phyloP scores from a whole-genome alignment of 2,329 filamentous ascomycete genomes.

The Colletotrichum magnum region DNA sequence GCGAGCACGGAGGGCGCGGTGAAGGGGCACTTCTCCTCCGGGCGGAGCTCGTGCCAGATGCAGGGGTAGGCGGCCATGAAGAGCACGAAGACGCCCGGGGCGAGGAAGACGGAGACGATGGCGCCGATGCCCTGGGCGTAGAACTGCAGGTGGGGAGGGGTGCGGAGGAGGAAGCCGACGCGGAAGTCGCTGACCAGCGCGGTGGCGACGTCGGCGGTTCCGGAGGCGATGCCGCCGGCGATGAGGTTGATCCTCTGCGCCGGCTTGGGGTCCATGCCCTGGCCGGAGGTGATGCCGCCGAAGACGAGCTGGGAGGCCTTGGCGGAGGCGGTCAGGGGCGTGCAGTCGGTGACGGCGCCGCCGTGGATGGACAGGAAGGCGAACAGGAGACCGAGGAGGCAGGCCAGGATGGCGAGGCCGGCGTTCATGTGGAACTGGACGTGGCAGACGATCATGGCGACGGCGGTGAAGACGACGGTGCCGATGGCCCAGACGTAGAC shows the following conservation, averaged over 20 bases:
- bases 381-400: slow-evolving; percentile 70
- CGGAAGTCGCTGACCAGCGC: slow-evolving; percentile 75
- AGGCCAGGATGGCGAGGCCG: slow-evolving; percentile 68
- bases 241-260: slow-evolving; percentile 77
- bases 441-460: slow-evolving; percentile 64
- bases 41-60: slow-evolving; percentile 63
- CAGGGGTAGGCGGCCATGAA: slow-evolving; percentile 79
- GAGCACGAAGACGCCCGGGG: slow-evolving; percentile 76
- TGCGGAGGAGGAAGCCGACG: slow-evolving; percentile 76
- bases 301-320: slow-evolving; percentile 80
- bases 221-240: slow-evolving; percentile 70
- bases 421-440: slow-evolving; percentile 70
- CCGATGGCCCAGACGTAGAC: slow-evolving; percentile 67
- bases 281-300: slow-evolving; percentile 72
- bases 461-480: slow-evolving; percentile 60
- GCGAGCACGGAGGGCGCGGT: slow-evolving; percentile 73
- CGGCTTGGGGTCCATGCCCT: slow-evolving; percentile 59
- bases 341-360: slow-evolving; percentile 70
- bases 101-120: slow-evolving; percentile 75
- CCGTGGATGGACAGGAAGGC: slow-evolving; percentile 66
- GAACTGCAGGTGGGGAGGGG: slow-evolving; percentile 76
- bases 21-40: slow-evolving; percentile 68
- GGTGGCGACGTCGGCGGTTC: slow-evolving; percentile 67
- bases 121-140: slow-evolving; percentile 75
- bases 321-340: slow-evolving; percentile 75